These are phyloP conservation scores for Lactarius akahatsu DNA, from an alignment of 768 basidiomycete genomes.

Conservation along the genomic window DNA sequence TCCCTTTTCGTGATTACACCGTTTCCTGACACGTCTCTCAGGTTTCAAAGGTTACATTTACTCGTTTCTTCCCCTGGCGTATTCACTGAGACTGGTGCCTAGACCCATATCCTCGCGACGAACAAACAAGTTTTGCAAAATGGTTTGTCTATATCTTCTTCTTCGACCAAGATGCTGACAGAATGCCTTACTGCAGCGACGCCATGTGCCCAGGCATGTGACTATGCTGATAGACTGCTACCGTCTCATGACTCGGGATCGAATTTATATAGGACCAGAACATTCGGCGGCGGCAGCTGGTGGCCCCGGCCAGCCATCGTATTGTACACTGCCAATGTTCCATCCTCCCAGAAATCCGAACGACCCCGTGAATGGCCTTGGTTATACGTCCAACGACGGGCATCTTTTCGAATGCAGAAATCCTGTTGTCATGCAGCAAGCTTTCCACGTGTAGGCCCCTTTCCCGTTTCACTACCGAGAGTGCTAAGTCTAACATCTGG, in stretches of 20 bases:
- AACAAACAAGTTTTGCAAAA: slow-evolving; percentile 40
- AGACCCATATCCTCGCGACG: slow-evolving; percentile 53
- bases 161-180: neutral
- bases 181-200: slow-evolving; percentile 38
- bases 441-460: neutral
- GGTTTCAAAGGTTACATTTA: slow-evolving; percentile 49
- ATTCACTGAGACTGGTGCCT: neutral
- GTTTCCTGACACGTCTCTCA: slow-evolving; percentile 32
- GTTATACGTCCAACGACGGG: slow-evolving; percentile 53
- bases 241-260: neutral
- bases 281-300: slow-evolving; percentile 37
- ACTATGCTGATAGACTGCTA: neutral
- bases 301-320: slow-evolving; percentile 48
- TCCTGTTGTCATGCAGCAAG: slow-evolving; percentile 44
- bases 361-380: slow-evolving; percentile 35
- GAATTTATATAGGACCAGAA: slow-evolving; percentile 45
- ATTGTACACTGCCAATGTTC: slow-evolving; percentile 53
- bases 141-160: slow-evolving; percentile 41
- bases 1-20: neutral
- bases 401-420: slow-evolving; percentile 55
- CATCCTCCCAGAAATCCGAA: slow-evolving; percentile 42
- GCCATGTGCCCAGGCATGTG: slow-evolving; percentile 48
- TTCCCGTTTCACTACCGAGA: neutral
- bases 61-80: neutral
- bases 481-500: neutral